phyloP scores from a whole-genome alignment of 805 yeast genomes.

The Wickerhamiella qilinensis region DNA sequence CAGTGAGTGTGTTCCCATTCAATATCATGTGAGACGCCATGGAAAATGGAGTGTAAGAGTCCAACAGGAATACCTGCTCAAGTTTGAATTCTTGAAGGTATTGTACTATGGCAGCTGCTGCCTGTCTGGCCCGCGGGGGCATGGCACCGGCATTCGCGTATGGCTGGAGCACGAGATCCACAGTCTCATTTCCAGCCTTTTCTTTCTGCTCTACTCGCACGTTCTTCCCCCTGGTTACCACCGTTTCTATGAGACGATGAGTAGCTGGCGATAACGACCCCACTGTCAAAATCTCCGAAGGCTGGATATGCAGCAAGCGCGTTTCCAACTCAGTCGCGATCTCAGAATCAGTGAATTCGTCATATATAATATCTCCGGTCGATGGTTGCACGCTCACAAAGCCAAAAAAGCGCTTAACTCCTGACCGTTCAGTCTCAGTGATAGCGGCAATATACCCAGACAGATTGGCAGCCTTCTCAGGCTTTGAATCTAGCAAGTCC shows the following conservation, averaged over 20 bases:
- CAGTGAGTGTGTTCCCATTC: conserved; percentile 48
- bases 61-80: conserved; percentile 35
- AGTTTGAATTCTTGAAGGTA: conserved; percentile 53
- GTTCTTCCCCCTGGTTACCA: conserved; percentile 1
- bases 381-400: conserved; percentile 52
- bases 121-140: conserved; percentile 2
- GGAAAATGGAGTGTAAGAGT: conserved; percentile 37
- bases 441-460: conserved; percentile 17
- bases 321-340: conserved; percentile 54
- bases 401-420: conserved; percentile 18
- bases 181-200: not conserved
- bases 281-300: conserved; percentile 51
- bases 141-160: not conserved
- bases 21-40: conserved; percentile 33
- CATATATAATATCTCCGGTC: conserved; percentile 64
- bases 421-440: conserved; percentile 5
- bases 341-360: conserved; percentile 45
- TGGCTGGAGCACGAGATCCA: not conserved
- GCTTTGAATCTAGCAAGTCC: not conserved
- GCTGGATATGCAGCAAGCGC: conserved; percentile 54
- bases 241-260: conserved; percentile 3
- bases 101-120: conserved; percentile 19
- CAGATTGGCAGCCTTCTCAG: not conserved
- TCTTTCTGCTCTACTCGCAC: conserved; percentile 9
- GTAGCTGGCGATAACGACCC: conserved; percentile 24